A percentile compares a stretch with the other conserved stretches of the same genome.
Evolutionary conservation across 345 rosid genomes (phyloP).

Genomic region (Eutrema yunnanense): DNA sequence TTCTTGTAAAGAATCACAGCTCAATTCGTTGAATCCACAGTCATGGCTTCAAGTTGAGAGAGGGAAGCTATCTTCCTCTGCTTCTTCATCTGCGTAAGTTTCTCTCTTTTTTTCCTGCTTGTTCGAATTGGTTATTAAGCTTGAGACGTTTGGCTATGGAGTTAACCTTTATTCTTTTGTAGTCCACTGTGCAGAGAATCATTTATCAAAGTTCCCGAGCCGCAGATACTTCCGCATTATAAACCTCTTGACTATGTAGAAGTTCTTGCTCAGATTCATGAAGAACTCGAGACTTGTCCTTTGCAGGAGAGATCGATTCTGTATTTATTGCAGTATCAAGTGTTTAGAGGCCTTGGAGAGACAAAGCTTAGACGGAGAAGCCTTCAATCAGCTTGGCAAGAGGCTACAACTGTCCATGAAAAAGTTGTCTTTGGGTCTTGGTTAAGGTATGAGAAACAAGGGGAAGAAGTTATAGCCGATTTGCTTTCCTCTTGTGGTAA

Average conservation of each 20-base stretch:
- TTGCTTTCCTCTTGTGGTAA: constrained; percentile 74
- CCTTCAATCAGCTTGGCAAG: constrained; percentile 90
- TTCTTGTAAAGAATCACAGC: constrained; percentile 79
- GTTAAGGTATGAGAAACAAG: constrained; percentile 85
- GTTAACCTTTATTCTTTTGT: constrained; percentile 5
- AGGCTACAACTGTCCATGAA: constrained; percentile 74
- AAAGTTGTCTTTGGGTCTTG: constrained; percentile 87
- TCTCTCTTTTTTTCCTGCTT: neutral
- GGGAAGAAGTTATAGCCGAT: constrained; percentile 82
- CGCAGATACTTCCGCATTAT: constrained; percentile 63
- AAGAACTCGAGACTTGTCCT: constrained; percentile 84
- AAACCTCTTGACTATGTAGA: constrained; percentile 91
- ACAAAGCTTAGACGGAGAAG: constrained; percentile 78
- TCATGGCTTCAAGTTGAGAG: constrained; percentile 99
- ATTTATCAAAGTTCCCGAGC: constrained; percentile 88
- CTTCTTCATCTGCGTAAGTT: constrained; percentile 74
- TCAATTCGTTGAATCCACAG: constrained; percentile 83
- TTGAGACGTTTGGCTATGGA: neutral
- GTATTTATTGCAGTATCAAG: constrained; percentile 74
- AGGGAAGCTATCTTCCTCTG: constrained; percentile 63
- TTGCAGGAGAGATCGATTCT: constrained; percentile 59
- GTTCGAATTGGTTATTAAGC: neutral
- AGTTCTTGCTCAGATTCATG: constrained; percentile 93
- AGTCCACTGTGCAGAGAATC: constrained; percentile 69
- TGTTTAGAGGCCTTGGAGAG: constrained; percentile 92